Conservation (phyloP, 106 monocot species). For the Apostasia shenzhenica region DNA sequence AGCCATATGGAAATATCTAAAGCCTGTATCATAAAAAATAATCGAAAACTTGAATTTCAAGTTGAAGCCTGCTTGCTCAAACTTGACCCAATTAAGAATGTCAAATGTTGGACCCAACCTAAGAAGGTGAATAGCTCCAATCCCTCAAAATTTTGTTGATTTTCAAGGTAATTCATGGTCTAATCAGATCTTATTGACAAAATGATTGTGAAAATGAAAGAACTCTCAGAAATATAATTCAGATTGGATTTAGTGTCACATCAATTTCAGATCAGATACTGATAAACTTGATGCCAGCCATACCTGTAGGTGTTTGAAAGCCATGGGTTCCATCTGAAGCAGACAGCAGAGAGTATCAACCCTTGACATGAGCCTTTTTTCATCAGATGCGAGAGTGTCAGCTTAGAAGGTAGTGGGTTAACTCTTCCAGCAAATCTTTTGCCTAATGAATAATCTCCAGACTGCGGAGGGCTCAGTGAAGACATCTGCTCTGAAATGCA, state of each 20-base stretch:
- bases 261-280: too few relatives aligned
- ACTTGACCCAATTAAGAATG: too few relatives aligned
- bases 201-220: too few relatives aligned
- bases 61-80: too few relatives aligned
- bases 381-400: slow-evolving; percentile 52
- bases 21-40: too few relatives aligned
- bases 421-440: slow-evolving; percentile 35
- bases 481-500: slow-evolving; percentile 47
- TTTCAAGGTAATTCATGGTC: not conserved
- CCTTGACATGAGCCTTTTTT: slow-evolving; percentile 64
- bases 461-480: slow-evolving; percentile 19
- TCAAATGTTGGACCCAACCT: too few relatives aligned
- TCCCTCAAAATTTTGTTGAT: not conserved
- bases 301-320: slow-evolving; percentile 12
- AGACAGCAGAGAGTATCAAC: slow-evolving; percentile 77
- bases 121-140: too few relatives aligned
- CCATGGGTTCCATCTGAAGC: slow-evolving; percentile 39
- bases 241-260: too few relatives aligned
- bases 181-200: not conserved
- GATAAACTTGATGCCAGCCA: too few relatives aligned
- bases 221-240: too few relatives aligned
- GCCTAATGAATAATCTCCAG: slow-evolving; percentile 2
- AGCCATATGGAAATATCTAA: too few relatives aligned
- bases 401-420: slow-evolving; percentile 50
- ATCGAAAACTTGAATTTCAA: too few relatives aligned